Evolutionary conservation across 1,284 basidiomycete species (phyloP).

Genomic region (Tausonia pullulans): DNA sequence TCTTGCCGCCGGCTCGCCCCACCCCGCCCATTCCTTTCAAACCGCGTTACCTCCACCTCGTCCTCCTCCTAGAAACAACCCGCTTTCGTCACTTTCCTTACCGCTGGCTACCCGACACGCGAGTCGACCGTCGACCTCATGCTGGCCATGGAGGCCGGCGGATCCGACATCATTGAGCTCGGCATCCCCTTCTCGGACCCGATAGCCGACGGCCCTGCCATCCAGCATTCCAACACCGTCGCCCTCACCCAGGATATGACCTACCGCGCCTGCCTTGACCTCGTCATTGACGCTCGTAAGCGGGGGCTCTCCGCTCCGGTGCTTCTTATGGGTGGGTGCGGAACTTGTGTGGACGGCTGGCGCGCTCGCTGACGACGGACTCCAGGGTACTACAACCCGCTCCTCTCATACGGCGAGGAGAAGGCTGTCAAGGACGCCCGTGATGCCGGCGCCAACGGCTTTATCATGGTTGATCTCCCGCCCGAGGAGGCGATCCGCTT

Average conservation of each 20-base stretch:
- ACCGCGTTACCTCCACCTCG: too few species aligned
- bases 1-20: conserved; percentile 20
- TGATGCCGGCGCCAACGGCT: conserved; percentile 88
- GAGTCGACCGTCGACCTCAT: conserved; percentile 76
- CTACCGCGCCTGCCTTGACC: conserved; percentile 61
- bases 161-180: conserved; percentile 89
- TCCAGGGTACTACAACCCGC: conserved; percentile 88
- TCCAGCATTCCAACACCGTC: conserved; percentile 85
- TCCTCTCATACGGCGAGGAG: conserved; percentile 90
- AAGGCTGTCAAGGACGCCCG: conserved; percentile 79
- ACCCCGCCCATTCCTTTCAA: background rate
- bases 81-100: conserved; percentile 78
- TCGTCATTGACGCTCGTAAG: conserved; percentile 64
- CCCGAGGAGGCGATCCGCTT: conserved; percentile 92
- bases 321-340: conserved; percentile 72
- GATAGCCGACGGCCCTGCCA: conserved; percentile 83
- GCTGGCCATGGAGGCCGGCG: conserved; percentile 83
- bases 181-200: conserved; percentile 96
- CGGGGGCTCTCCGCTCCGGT: conserved; percentile 78
- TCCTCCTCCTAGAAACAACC: conserved; percentile 36
- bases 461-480: conserved; percentile 94
- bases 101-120: conserved; percentile 71
- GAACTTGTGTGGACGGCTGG: too few species aligned
- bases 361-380: background rate
- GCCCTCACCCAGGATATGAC: conserved; percentile 69